Base-by-base conservation (phyloP, 1,139 yeast species). In the Eremothecium gossypii region DNA sequence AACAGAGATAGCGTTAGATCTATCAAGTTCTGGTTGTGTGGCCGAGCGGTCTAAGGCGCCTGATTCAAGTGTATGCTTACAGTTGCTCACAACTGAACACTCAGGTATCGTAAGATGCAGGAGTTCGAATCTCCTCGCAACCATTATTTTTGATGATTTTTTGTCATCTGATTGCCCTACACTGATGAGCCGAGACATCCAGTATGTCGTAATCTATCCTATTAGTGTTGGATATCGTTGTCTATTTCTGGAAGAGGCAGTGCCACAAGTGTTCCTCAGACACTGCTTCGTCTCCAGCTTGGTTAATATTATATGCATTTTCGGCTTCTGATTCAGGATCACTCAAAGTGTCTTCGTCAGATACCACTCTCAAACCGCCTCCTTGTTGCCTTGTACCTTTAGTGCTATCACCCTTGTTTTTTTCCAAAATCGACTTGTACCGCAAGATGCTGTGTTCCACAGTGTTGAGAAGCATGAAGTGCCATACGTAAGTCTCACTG, bases 401-500 rank as follows among this genome's bases (percentile, higher is more conserved):
- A 8, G 34, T 30, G 12, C 38, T 36, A 8, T 40, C 41, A 4
- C 41, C 47, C 38, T 38, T 42, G 14, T 30, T 34, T 26, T 44
- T 48, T 34, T 57, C 60, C 20, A 60, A 39, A 3, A 47, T 45
- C 17, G 58, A 50, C 41, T 60, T 60, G 42, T 60, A 58, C 30
- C 71, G 65, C n/a, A 85, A 74, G 42, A 91, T 83, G 41, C 83
- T 79, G 58, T 89, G 95, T 61, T 91, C 98, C n/a, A 91, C 93
- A 0, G 95, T 79, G 37, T 82, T 79, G 45, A 74, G 77, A 43
- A 87, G 82, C 28, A 84, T 79, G 66, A 89, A 86, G 74, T 83
- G 80, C 95, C 96, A 89, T 2, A 91, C 95, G 2, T 79, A 82
- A 0, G 97, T 91, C 12, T 74, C 76, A 33, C 70, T 68, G 2